These are phyloP conservation scores for Cyberlindnera bimundalis DNA, from an alignment of 805 yeast genomes.

Conservation along the genomic window DNA sequence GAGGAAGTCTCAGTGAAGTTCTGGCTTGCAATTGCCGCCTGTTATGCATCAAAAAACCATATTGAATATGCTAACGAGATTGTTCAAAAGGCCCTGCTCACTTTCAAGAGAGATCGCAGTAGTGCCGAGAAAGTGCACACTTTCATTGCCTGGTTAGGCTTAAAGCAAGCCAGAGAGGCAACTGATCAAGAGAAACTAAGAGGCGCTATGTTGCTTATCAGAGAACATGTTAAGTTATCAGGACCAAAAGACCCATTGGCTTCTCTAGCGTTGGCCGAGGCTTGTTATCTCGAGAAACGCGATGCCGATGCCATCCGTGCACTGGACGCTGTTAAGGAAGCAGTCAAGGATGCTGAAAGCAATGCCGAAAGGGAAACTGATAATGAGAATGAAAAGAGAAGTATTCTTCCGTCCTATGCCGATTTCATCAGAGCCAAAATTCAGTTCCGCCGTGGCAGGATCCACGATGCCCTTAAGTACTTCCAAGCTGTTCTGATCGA, in stretches of 20 bases:
- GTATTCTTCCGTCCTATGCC: slow-evolving; percentile 68
- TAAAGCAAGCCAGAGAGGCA: slow-evolving; percentile 40
- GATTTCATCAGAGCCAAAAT: slow-evolving; percentile 82
- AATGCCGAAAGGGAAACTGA: too few species aligned
- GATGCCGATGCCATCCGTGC: slow-evolving; percentile 67
- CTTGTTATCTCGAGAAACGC: slow-evolving; percentile 53
- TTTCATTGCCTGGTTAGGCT: slow-evolving; percentile 70
- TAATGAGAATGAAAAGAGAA: slow-evolving; percentile 24
- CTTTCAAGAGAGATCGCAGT: slow-evolving; percentile 16
- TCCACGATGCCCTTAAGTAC: slow-evolving; percentile 65
- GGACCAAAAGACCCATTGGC: slow-evolving; percentile 42
- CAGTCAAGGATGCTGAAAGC: slow-evolving; percentile 18
- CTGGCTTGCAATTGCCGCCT: slow-evolving; percentile 83
- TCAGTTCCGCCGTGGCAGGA: slow-evolving; percentile 67
- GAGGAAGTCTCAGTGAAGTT: slow-evolving; percentile 73
- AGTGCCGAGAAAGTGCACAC: slow-evolving; percentile 53
- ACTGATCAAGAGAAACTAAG: slow-evolving; percentile 31
- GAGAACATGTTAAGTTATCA: slow-evolving; percentile 6
- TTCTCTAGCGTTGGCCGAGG: slow-evolving; percentile 65
- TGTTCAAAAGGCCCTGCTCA: slow-evolving; percentile 11
- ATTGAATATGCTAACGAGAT: slow-evolving; percentile 50
- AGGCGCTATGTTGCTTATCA: slow-evolving; percentile 40
- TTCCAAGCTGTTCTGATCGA: slow-evolving; percentile 79
- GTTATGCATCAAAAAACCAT: slow-evolving; percentile 64
- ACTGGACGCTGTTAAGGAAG: slow-evolving; percentile 24